Evolutionary conservation across 2,329 filamentous ascomycete genomes (phyloP), one percentile per base, ranked within the genome.

Genomic region (Phoma sp.): DNA sequence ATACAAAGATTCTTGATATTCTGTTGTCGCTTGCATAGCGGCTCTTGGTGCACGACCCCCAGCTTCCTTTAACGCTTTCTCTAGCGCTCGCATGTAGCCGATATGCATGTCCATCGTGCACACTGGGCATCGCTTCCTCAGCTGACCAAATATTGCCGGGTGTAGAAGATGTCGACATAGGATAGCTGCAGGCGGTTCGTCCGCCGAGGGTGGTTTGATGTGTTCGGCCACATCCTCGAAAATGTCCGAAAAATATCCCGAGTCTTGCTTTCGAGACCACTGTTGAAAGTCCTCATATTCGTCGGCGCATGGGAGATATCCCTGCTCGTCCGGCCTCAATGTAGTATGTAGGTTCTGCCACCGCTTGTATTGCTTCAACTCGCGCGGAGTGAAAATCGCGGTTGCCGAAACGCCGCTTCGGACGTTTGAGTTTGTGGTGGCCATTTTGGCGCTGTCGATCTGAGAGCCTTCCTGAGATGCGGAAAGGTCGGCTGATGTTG

Each of bases 211-310:
- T 6, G 52, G 18, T 35, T 61, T 57, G 42, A 67, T 53, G 39
- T 66, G 62, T 14, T 60, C 54, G 7, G 59, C 52, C 4, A 69
- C 60, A 33, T 67, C 65, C 10, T 64, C 62, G n/a, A 69, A 65
- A 2, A 62, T 54, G 38, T 71, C 68, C 13, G 68, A 70, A 36
- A 69, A 67, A 47, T 70, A 70, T 5, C 68, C 67, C 0, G 68
- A 71, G 45, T 70, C 68, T 35, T 67, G 66, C 29, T 64, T 64
- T 37, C 58, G 61, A 10, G 66, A 57, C 69, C 69, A 71, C 18
- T 63, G 56, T 42, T 70, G 66, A 43, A 70, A 71, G 6, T 67
- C 65, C 33, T 67, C 63, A 30, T 70, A 68, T 39, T 71, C 61
- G 30, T 52, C 48, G 8, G 69, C 69, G 3, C 59, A 65, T 10